Percentiles rank a stretch among this genome's conserved stretches.
Evolutionary conservation across 768 basidiomycete species (phyloP).

Genomic region (Lyophyllum decastes): DNA sequence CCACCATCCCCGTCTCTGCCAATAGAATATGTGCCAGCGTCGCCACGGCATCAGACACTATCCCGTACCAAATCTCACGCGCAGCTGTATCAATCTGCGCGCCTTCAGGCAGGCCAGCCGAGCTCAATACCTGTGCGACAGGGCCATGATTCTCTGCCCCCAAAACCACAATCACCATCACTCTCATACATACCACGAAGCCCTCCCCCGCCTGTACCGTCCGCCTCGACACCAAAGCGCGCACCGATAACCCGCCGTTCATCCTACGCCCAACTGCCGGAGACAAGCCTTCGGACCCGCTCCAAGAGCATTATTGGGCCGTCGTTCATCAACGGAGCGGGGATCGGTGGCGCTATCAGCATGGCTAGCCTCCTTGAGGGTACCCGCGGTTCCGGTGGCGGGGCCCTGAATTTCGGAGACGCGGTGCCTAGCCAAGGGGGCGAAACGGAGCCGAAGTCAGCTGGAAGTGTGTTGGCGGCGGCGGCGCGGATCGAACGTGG

Average conservation of each 20-base stretch:
- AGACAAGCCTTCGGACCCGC: constrained; percentile 27
- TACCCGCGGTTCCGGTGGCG: constrained; percentile 20
- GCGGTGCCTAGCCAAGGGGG: not conserved
- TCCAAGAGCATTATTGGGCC: constrained; percentile 32
- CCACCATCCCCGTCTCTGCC: constrained; percentile 7
- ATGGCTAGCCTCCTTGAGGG: constrained; percentile 21
- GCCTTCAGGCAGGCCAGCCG: constrained; percentile 5
- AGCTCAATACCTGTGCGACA: constrained; percentile 21
- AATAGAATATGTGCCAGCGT: not conserved
- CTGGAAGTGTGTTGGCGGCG: constrained; percentile 25
- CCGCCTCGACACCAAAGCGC: constrained; percentile 6
- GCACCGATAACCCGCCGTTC: constrained; percentile 23
- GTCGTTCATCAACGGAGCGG: constrained; percentile 17
- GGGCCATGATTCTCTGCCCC: constrained; percentile 4
- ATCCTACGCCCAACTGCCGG: constrained; percentile 28
- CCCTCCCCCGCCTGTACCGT: constrained; percentile 7
- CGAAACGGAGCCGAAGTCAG: constrained; percentile 10
- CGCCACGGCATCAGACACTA: constrained; percentile 6
- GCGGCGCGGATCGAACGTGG: constrained; percentile 30
- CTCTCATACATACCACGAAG: constrained; percentile 3
- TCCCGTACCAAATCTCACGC: constrained; percentile 15
- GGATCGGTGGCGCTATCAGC: constrained; percentile 19
- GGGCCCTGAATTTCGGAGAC: constrained; percentile 23
- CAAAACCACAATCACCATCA: not conserved
- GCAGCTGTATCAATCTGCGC: constrained; percentile 17